These are phyloP conservation scores for Bruguiera sexangula DNA, from an alignment of 345 rosid species.

Conservation along the genomic window DNA sequence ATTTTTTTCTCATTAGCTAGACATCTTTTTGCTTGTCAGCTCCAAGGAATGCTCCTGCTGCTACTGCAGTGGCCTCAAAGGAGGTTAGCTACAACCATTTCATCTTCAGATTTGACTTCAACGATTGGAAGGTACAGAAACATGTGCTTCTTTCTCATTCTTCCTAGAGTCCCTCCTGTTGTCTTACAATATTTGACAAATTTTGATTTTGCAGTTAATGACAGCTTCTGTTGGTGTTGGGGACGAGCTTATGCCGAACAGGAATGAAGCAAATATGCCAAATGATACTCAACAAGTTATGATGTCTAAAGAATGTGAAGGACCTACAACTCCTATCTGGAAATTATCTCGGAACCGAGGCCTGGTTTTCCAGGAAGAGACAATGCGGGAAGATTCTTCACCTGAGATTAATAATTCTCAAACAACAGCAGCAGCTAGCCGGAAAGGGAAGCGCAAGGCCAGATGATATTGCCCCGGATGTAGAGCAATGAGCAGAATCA, in stretches of 20 bases:
- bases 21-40: conserved; percentile 19
- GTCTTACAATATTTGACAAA: background rate
- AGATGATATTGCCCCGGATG: background rate
- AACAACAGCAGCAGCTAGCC: conserved; percentile 6
- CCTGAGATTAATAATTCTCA: conserved; percentile 6
- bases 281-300: background rate
- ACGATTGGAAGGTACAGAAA: conserved; percentile 43
- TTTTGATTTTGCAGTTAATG: conserved; percentile 36
- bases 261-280: conserved; percentile 12
- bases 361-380: conserved; percentile 24
- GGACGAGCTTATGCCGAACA: conserved; percentile 42
- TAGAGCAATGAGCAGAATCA: too few species aligned
- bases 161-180: too few species aligned
- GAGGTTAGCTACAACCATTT: conserved; percentile 37
- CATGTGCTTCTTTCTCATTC: too few species aligned
- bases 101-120: conserved; percentile 44
- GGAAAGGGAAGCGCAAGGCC: conserved; percentile 13
- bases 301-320: conserved; percentile 8
- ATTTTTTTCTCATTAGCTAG: background rate
- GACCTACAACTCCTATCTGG: conserved; percentile 16
- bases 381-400: conserved; percentile 8
- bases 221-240: conserved; percentile 19
- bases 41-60: conserved; percentile 43
- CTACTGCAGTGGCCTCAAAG: conserved; percentile 29
- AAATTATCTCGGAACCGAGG: conserved; percentile 27